phyloP scores from a whole-genome alignment of 176 grass and related monocot genomes.

The Hsuehochloa calcarea region DNA sequence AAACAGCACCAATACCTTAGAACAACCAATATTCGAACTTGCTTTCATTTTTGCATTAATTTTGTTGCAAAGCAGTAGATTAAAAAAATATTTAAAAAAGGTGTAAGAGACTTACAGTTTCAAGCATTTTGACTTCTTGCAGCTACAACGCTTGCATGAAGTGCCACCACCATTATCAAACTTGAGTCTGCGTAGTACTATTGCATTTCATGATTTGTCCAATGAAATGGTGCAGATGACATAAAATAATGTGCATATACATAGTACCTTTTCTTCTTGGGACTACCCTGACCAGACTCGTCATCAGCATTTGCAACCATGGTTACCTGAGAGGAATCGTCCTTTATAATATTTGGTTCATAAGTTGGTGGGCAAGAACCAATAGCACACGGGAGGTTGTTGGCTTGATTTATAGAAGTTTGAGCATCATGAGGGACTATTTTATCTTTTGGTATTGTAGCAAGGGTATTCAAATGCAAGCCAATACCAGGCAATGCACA shows the following conservation, averaged over 20 bases:
- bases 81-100: neutral
- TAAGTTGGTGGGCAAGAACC: slow-evolving; percentile 39
- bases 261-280: slow-evolving; percentile 91
- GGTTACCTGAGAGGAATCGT: slow-evolving; percentile 31
- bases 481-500: slow-evolving; percentile 87
- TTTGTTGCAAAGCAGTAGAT: slow-evolving; percentile 1
- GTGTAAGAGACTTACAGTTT: slow-evolving; percentile 65
- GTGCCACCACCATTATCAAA: slow-evolving; percentile 63
- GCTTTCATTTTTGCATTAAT: slow-evolving; percentile 17
- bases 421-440: slow-evolving; percentile 28
- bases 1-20: slow-evolving; percentile 12
- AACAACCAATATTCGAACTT: neutral
- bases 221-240: slow-evolving; percentile 28
- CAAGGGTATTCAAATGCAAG: slow-evolving; percentile 94
- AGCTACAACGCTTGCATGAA: slow-evolving; percentile 92
- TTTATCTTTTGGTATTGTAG: slow-evolving; percentile 66
- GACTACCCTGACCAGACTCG: slow-evolving; percentile 52
- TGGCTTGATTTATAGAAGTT: slow-evolving; percentile 44
- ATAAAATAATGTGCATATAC: slow-evolving; percentile 17
- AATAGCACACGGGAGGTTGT: slow-evolving; percentile 24
- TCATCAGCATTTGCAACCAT: slow-evolving; percentile 26
- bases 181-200: slow-evolving; percentile 62
- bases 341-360: slow-evolving; percentile 37
- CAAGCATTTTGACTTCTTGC: slow-evolving; percentile 99
- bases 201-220: slow-evolving; percentile 32